These are phyloP conservation scores for Cryptococcus wingfieldii DNA, from an alignment of 1,284 basidiomycete species.

Conservation along the genomic window DNA sequence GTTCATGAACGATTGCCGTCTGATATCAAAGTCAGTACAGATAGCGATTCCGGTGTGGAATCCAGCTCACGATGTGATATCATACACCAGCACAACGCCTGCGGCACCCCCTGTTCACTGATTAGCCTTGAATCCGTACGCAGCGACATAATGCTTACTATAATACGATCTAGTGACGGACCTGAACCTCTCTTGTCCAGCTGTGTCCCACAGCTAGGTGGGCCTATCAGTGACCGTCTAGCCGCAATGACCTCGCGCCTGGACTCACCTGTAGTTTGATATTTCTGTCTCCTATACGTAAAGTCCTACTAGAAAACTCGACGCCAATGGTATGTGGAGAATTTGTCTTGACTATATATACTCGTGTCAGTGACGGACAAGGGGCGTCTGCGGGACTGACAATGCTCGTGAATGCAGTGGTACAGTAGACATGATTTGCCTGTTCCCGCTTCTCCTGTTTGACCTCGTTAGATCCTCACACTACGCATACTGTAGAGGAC, in stretches of 20 bases:
- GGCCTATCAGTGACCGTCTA: background rate
- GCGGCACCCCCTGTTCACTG: conserved; percentile 62
- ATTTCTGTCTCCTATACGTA: conserved; percentile 83
- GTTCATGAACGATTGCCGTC: conserved; percentile 63
- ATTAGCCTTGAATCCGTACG: background rate
- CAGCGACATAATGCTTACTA: conserved; percentile 48
- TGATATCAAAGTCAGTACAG: conserved; percentile 10
- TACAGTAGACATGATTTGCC: conserved; percentile 95
- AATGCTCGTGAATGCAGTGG: conserved; percentile 90
- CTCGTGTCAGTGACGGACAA: background rate
- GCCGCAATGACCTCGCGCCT: background rate
- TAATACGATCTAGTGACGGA: conserved; percentile 98
- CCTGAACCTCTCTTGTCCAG: conserved; percentile 89
- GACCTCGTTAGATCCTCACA: conserved; percentile 63
- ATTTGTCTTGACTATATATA: conserved; percentile 77
- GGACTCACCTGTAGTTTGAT: conserved; percentile 81
- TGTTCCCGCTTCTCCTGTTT: conserved; percentile 83
- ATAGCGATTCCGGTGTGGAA: background rate
- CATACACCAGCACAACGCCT: conserved; percentile 90
- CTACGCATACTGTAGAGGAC: conserved; percentile 90
- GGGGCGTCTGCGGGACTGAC: conserved; percentile 54
- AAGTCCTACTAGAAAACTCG: conserved; percentile 84
- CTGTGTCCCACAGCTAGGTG: conserved; percentile 88
- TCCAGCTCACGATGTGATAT: conserved; percentile 77
- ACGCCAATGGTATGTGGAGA: conserved; percentile 97